Evolutionary conservation across 192 early-diverging fungal species (phyloP).

Genomic region (Linnemannia hyalina): DNA sequence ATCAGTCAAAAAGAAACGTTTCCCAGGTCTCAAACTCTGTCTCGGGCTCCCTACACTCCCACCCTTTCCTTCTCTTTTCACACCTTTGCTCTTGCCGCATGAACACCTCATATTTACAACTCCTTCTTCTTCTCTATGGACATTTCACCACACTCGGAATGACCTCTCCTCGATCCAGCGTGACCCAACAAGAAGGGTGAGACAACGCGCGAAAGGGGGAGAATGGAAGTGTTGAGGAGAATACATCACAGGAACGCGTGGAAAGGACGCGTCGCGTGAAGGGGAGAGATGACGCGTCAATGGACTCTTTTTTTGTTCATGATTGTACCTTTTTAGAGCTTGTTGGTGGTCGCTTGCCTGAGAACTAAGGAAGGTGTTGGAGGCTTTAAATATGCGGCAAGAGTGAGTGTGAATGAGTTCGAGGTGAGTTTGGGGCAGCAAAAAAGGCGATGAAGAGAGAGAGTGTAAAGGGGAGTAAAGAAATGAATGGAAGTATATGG

Average conservation of each 20-base stretch:
- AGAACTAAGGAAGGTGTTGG: background rate
- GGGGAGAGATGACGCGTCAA: background rate
- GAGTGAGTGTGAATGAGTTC: background rate
- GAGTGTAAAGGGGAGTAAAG: too few relatives aligned
- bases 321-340: background rate
- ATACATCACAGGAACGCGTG: background rate
- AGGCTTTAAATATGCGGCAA: background rate
- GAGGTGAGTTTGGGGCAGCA: background rate
- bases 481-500: too few relatives aligned
- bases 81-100: background rate
- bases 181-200: background rate
- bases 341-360: too few relatives aligned
- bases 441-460: background rate
- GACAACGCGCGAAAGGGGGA: too few relatives aligned
- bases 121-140: background rate
- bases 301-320: background rate
- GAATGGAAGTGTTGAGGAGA: background rate
- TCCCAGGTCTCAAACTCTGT: background rate
- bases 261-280: background rate
- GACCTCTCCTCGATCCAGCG: background rate
- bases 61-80: background rate
- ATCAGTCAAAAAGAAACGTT: background rate
- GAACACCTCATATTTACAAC: background rate
- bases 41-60: background rate
- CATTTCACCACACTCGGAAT: background rate